Conservation (phyloP, 2,329 filamentous ascomycete genomes). For the Alternaria arbusti region DNA sequence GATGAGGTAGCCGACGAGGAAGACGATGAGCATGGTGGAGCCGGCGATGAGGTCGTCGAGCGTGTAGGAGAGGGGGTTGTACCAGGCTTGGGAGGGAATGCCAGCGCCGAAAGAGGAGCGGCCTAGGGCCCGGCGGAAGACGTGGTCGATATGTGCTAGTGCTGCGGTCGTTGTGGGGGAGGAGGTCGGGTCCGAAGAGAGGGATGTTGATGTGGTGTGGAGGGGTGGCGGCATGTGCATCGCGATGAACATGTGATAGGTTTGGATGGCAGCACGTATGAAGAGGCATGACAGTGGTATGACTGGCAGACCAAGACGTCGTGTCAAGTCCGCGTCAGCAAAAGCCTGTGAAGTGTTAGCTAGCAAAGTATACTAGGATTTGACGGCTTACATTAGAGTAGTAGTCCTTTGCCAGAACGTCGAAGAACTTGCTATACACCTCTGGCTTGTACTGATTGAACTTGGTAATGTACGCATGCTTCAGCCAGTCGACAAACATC, state of each 20-base stretch:
- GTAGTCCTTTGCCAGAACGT: constrained; percentile 96
- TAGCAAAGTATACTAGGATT: background rate
- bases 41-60: constrained; percentile 77
- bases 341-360: constrained; percentile 69
- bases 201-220: constrained; percentile 68
- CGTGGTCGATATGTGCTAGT: constrained; percentile 76
- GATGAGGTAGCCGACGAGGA: constrained; percentile 83
- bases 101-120: constrained; percentile 67
- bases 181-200: constrained; percentile 62
- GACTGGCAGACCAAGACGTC: constrained; percentile 86
- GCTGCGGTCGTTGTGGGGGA: constrained; percentile 80
- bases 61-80: constrained; percentile 55
- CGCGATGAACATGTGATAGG: constrained; percentile 97
- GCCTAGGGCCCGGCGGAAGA: constrained; percentile 79
- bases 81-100: constrained; percentile 41
- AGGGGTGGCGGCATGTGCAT: constrained; percentile 81
- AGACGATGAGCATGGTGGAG: constrained; percentile 82
- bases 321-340: constrained; percentile 85
- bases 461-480: constrained; percentile 97
- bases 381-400: constrained; percentile 77
- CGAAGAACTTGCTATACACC: constrained; percentile 87
- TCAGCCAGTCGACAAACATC: constrained; percentile 95
- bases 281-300: constrained; percentile 94
- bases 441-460: constrained; percentile 96
- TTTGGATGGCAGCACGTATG: constrained; percentile 91